Evolutionary conservation across 768 basidiomycete genomes (phyloP).

Genomic region (Leccinellum rugosiceps): DNA sequence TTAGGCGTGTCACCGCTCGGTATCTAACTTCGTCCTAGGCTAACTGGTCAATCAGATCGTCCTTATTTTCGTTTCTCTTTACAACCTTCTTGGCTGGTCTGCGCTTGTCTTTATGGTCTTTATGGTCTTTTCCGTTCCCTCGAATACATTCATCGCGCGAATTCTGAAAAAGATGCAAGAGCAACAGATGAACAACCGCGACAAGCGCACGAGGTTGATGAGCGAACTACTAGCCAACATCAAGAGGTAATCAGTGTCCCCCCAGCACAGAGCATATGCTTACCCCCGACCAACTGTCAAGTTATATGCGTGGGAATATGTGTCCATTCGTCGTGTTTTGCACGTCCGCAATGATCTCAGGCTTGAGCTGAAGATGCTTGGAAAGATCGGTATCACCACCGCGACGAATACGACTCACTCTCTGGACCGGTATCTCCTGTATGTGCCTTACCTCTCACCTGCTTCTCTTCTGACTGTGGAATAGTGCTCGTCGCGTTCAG

Average conservation of each 20-base stretch:
- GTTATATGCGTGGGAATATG: constrained; percentile 92
- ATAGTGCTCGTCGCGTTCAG: constrained; percentile 74
- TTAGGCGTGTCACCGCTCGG: constrained; percentile 47
- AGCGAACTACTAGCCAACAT: constrained; percentile 92
- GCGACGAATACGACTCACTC: constrained; percentile 56
- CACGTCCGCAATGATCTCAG: constrained; percentile 78
- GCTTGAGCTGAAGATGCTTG: constrained; percentile 78
- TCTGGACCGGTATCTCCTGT: constrained; percentile 70
- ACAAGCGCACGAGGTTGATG: constrained; percentile 82
- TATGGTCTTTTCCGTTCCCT: constrained; percentile 79
- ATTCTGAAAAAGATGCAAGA: constrained; percentile 75
- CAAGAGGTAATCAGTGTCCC: constrained; percentile 49
- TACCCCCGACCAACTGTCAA: constrained; percentile 62
- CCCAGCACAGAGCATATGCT: neutral
- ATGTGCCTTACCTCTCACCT: constrained; percentile 3
- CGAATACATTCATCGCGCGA: constrained; percentile 71
- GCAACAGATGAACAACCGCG: constrained; percentile 91
- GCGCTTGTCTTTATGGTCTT: constrained; percentile 86
- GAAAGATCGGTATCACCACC: constrained; percentile 76
- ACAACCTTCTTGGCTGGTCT: constrained; percentile 87
- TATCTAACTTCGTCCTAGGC: neutral
- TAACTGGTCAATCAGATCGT: constrained; percentile 49
- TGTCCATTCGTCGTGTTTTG: constrained; percentile 77
- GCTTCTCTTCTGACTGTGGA: neutral
- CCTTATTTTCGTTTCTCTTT: constrained; percentile 86